Evolutionary conservation across 164 flowering plant genomes (phyloP).

Genomic region (Macadamia tetraphylla): DNA sequence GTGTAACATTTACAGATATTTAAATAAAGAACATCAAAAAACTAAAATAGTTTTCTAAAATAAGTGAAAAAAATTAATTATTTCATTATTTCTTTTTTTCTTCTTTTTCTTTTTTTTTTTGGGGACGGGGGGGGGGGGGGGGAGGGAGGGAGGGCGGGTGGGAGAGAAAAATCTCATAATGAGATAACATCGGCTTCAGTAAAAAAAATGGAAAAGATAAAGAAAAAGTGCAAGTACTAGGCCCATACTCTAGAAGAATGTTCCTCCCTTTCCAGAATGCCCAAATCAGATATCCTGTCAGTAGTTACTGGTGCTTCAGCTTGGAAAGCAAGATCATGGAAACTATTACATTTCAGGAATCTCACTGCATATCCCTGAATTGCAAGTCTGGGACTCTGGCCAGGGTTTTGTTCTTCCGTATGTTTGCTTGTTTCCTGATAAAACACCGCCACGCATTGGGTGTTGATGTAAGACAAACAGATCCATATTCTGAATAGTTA

Average conservation of each 20-base stretch:
- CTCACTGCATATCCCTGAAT: constrained; percentile 70
- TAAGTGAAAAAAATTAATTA: too few species aligned
- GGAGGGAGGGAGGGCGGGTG: too few species aligned
- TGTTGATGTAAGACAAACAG: background rate
- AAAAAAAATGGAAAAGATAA: background rate
- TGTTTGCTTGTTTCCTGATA: constrained; percentile 36
- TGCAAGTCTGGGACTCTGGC: constrained; percentile 17
- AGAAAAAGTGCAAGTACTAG: background rate
- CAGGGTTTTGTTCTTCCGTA: constrained; percentile 20
- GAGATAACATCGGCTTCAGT: background rate
- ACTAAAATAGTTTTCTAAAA: background rate
- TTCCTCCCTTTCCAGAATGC: constrained; percentile 48
- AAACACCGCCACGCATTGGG: background rate
- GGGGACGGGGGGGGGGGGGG: too few species aligned
- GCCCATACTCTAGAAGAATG: constrained; percentile 56
- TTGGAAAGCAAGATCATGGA: constrained; percentile 25
- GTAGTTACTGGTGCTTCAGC: constrained; percentile 67
- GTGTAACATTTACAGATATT: background rate
- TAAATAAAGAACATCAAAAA: background rate
- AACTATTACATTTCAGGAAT: constrained; percentile 52
- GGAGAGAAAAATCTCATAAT: background rate
- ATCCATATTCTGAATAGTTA: background rate
- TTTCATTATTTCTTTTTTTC: too few species aligned
- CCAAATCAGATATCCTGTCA: constrained; percentile 48
- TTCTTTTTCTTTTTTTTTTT: too few species aligned